These are phyloP conservation scores for Trichocladium uniseriatum DNA, from an alignment of 495 filamentous ascomycete species.

Conservation along the genomic window DNA sequence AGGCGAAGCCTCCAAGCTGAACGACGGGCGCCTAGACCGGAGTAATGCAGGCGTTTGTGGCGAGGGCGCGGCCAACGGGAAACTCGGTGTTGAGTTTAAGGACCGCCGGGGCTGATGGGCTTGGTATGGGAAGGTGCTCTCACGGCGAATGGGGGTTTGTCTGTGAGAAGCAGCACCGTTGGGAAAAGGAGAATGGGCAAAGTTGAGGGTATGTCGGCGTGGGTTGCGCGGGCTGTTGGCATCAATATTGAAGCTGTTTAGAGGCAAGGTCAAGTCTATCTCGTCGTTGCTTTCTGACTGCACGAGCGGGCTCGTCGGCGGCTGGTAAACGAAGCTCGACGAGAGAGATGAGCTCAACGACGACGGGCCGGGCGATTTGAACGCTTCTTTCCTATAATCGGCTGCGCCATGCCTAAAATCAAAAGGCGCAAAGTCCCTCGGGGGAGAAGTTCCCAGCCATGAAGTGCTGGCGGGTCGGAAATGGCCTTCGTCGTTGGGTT, in stretches of 20 bases:
- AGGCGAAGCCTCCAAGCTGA: slow-evolving; percentile 63
- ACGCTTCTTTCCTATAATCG: slow-evolving; percentile 21
- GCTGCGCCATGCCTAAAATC: slow-evolving; percentile 23
- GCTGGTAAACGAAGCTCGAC: slow-evolving; percentile 74
- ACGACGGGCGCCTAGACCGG: slow-evolving; percentile 58
- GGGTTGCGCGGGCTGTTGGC: slow-evolving; percentile 21
- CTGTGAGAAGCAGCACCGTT: slow-evolving; percentile 26
- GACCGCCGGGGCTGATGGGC: slow-evolving; percentile 66
- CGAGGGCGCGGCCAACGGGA: slow-evolving; percentile 43
- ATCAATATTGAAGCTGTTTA: slow-evolving; percentile 38
- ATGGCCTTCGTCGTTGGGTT: neutral
- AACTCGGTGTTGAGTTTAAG: slow-evolving; percentile 51
- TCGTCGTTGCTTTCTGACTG: slow-evolving; percentile 86
- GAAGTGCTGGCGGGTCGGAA: slow-evolving; percentile 7
- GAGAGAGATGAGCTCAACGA: slow-evolving; percentile 69
- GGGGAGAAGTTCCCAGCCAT: slow-evolving; percentile 42
- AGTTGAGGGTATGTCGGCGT: slow-evolving; percentile 34
- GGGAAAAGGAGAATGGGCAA: slow-evolving; percentile 23
- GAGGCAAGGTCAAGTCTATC: slow-evolving; percentile 49
- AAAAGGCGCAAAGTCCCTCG: slow-evolving; percentile 34
- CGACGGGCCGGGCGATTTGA: slow-evolving; percentile 38
- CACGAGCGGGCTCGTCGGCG: slow-evolving; percentile 86
- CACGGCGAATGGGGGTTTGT: slow-evolving; percentile 35
- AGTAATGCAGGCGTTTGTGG: slow-evolving; percentile 52
- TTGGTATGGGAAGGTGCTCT: slow-evolving; percentile 53